Conservation (phyloP, 768 basidiomycete genomes). For the Phaeotremella fagi region DNA sequence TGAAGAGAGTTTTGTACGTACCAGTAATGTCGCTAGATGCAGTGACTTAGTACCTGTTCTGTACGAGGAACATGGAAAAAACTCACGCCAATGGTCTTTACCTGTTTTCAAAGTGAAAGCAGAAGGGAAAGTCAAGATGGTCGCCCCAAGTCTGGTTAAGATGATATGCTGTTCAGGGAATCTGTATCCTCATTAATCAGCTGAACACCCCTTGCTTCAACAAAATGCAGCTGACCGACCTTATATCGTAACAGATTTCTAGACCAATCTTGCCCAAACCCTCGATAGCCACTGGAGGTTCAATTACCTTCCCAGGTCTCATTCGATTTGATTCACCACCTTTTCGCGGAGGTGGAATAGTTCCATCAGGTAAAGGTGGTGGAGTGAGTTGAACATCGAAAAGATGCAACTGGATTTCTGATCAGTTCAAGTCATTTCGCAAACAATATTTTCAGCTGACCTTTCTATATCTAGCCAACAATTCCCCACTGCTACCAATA, state of each 20-base stretch:
- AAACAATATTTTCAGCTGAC: conserved; percentile 11
- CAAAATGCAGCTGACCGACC: conserved; percentile 14
- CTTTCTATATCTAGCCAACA: conserved; percentile 34
- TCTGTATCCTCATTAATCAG: too few relatives aligned
- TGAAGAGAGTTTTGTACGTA: conserved; percentile 4
- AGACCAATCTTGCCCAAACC: conserved; percentile 36
- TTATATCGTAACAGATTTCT: conserved; percentile 46
- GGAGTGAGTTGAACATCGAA: conserved; percentile 39
- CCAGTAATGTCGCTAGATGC: conserved; percentile 25
- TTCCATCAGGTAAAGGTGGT: conserved; percentile 12
- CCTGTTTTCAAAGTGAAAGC: conserved; percentile 46
- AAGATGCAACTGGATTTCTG: conserved; percentile 32
- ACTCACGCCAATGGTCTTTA: conserved; percentile 43
- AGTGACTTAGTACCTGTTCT: too few relatives aligned
- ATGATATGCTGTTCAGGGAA: conserved; percentile 43
- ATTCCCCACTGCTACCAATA: conserved; percentile 26
- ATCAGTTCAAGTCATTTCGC: too few relatives aligned
- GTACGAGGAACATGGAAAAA: background rate
- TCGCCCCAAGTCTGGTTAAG: conserved; percentile 30
- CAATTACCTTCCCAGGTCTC: conserved; percentile 26
- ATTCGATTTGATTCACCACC: conserved; percentile 38
- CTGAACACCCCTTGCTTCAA: too few relatives aligned
- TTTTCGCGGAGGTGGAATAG: conserved; percentile 18
- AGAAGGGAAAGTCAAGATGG: conserved; percentile 36
- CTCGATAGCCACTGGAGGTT: conserved; percentile 21